Base-by-base conservation (phyloP, 345 rosid species). In the Salix koriyanagi region DNA sequence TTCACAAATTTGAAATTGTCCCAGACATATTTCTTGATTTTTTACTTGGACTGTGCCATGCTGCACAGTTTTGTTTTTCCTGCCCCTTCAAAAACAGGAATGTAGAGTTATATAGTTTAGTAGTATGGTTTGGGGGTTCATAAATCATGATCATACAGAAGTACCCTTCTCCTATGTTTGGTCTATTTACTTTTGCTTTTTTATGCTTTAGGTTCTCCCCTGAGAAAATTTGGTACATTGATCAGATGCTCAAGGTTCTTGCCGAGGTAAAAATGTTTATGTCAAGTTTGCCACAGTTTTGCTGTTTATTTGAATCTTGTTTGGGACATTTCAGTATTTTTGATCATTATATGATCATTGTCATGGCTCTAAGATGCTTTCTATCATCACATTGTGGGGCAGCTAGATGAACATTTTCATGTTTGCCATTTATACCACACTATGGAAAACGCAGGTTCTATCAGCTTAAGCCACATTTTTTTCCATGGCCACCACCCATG, bases 181-280 rank as follows among this genome's bases (percentile, higher is more conserved):
- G 15, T 56, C 34, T 41, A 25, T 64, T 37, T 36, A 67, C 65
- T n/a, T 77, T 74, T 77, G 50, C 76, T 61, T 50, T 88, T 72
- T 81, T 76, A 68, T 82, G 44, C 71, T 83, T 79, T 77, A 96
- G 99, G 97, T 96, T 91, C 89, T 91, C 99, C 76, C 92, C 93
- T 2, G 98, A 96, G 81, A 96, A 96, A 85, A 85, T 89, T 44
- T 96, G 99, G 99, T 92, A 96, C 86, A 91, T 94, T 77, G 97
- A 94, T 87, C 98, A 94, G 90, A 96, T 96, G 99, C 92, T 96
- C 85, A 96, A 90, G 93, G 99, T 94, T 88, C 96, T 96, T 58
- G 86, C 93, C 14, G 93, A 96, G 99, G 99, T 94, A 92, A 80
- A 71, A 82, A 54, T 78, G 70, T 42, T 71, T 65, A 54, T 56